phyloP scores from a whole-genome alignment of 805 yeast species.

The Starmerella stigmatis region DNA sequence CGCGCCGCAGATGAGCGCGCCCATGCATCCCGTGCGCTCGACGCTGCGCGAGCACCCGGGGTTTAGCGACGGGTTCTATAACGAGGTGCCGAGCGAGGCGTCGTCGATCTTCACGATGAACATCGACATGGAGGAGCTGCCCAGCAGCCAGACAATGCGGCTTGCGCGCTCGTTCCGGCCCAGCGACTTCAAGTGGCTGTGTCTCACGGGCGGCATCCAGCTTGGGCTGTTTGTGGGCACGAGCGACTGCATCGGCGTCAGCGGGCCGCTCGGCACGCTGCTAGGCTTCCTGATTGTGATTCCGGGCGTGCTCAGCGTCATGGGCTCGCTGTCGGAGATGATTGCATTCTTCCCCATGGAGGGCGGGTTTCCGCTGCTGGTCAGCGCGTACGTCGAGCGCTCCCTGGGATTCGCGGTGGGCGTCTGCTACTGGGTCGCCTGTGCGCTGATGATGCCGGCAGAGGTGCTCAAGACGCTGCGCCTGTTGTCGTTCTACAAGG shows the following conservation, averaged over 20 bases:
- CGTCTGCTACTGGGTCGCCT: constrained; percentile 36
- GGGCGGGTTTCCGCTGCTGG: constrained; percentile 53
- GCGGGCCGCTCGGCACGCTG: constrained; percentile 20
- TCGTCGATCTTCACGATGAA: constrained; percentile 26
- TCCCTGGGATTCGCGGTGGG: constrained; percentile 52
- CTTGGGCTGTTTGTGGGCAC: constrained; percentile 12
- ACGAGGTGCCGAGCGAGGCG: constrained; percentile 13
- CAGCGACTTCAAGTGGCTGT: constrained; percentile 16
- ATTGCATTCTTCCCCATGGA: constrained; percentile 44
- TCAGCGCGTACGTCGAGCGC: constrained; percentile 48
- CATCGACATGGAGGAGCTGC: constrained; percentile 19
- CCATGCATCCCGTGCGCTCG: background rate
- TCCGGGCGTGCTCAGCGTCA: constrained; percentile 6
- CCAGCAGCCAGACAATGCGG: background rate
- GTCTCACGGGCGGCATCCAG: constrained; percentile 16
- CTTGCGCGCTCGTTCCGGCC: constrained; percentile 11
- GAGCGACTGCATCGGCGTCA: constrained; percentile 7
- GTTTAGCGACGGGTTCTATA: constrained; percentile 8
- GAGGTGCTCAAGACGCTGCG: constrained; percentile 69
- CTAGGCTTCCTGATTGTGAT: constrained; percentile 14
- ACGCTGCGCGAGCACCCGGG: background rate
- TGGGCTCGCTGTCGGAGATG: constrained; percentile 38
- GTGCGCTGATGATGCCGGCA: constrained; percentile 46
- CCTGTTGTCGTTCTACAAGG: constrained; percentile 54
- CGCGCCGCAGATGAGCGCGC: background rate